Percentiles rank a stretch among this genome's conserved stretches.
Conservation (phyloP, 2,329 filamentous ascomycete genomes). For the Monosporascus sp. region DNA sequence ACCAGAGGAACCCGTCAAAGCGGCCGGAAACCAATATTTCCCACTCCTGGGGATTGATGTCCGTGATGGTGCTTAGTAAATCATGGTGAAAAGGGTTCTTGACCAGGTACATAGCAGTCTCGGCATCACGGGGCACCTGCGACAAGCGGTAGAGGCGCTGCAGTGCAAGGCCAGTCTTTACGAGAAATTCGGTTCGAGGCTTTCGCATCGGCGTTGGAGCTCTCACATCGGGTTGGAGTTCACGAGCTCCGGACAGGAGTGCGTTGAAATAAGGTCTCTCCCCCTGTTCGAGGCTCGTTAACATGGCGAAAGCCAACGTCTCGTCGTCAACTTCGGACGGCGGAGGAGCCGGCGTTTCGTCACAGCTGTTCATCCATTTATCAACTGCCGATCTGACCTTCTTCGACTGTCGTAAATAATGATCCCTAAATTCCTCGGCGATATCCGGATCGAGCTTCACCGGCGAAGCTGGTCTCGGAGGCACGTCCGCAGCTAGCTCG, state of each 20-base stretch:
- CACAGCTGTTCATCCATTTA: conserved; percentile 79
- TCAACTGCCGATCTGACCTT: conserved; percentile 91
- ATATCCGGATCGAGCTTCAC: conserved; percentile 87
- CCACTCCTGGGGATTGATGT: conserved; percentile 91
- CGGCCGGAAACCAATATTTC: conserved; percentile 90
- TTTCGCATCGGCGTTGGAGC: conserved; percentile 66
- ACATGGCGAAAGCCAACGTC: conserved; percentile 86
- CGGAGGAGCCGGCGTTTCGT: conserved; percentile 65
- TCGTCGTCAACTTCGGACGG: conserved; percentile 92
- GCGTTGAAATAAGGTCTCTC: conserved; percentile 80
- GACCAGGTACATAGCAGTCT: conserved; percentile 79
- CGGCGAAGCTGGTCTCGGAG: conserved; percentile 53
- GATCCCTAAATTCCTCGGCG: conserved; percentile 85
- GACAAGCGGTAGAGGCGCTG: conserved; percentile 78
- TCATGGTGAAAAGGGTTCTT: conserved; percentile 79
- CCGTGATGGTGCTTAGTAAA: conserved; percentile 78
- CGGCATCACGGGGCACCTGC: conserved; percentile 72
- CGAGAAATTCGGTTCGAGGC: conserved; percentile 65
- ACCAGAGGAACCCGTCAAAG: conserved; percentile 94
- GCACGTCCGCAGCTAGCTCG: conserved; percentile 57
- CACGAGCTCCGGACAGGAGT: conserved; percentile 58
- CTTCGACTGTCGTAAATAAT: conserved; percentile 86
- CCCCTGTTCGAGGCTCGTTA: conserved; percentile 74
- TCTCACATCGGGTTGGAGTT: conserved; percentile 51
- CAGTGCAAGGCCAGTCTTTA: conserved; percentile 70